Evolutionary conservation across 805 yeast species (phyloP), one percentile per base, ranked within the genome.

Genomic region (Yamadazyma ubonensis): DNA sequence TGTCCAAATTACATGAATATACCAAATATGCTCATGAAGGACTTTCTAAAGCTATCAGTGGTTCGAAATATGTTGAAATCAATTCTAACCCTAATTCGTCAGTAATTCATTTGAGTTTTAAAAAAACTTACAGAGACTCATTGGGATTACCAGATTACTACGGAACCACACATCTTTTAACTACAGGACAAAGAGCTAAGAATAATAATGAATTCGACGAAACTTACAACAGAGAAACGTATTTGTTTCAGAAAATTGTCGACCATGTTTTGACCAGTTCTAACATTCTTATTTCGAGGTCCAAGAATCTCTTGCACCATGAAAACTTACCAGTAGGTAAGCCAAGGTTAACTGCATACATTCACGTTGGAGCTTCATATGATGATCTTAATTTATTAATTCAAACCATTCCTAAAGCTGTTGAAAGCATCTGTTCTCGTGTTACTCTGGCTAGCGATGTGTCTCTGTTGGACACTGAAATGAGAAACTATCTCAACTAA

Each of bases 11-110:
- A 43, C 73, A 70, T 22, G 50, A 65, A 2, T 76, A 79, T 39
- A 58, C 71, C 3, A 45, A 51, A 7, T 52, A 55, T 19, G 48
- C 79, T 36, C 65, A 73, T 51, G 53, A 63, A 1, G 50, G 61
- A 11, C 66, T 86, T 36, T 41, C 55, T n/a, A 57, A 59, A 9
- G 68, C 73, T n/a, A 36, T 61, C 38, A 52, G 36, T 46, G 57
- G 25, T 44, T 76, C 45, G 37, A 56, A 44, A 47, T 69, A 42
- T 60, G 63, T 85, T 35, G 67, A 69, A 14, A 63, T 89, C 7
- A 70, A 73, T 22, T 85, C 95, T 0, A 59, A 67, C 28, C 63
- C 64, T 2, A 67, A 67, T 39, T 83, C 95, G 0, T 87, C 96
- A 28, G 65, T 85, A 25, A 59, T 86, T 32, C 89, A 87, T 51